Conservation (phyloP, 225 moss, liverwort and hornwort genomes). For the Asterella californica region DNA sequence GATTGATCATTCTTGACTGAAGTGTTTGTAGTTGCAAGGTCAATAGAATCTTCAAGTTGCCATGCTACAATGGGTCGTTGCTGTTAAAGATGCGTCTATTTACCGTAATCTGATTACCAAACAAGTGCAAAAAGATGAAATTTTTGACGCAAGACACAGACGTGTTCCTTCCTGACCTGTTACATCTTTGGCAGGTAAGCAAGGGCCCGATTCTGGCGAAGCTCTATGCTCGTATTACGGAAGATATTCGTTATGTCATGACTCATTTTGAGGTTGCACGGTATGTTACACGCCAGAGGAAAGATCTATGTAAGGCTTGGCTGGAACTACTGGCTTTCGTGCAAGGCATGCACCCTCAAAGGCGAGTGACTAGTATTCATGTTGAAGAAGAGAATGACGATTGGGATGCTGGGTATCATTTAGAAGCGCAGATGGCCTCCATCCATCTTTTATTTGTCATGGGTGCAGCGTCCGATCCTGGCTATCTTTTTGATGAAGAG, state of each 20-base stretch:
- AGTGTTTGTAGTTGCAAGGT: background rate
- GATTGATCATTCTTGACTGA: background rate
- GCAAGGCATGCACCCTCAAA: constrained; percentile 86
- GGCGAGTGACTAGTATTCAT: constrained; percentile 65
- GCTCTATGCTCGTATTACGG: constrained; percentile 57
- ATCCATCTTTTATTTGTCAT: constrained; percentile 75
- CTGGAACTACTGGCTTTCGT: constrained; percentile 77
- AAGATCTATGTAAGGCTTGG: constrained; percentile 74
- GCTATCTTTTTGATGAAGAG: constrained; percentile 36
- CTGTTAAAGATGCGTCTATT: too few species aligned
- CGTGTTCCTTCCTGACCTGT: background rate
- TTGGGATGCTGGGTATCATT: constrained; percentile 63
- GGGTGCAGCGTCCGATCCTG: constrained; percentile 62
- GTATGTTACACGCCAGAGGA: constrained; percentile 64
- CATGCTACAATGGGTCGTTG: background rate
- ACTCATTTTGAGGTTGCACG: constrained; percentile 80
- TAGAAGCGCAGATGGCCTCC: constrained; percentile 70
- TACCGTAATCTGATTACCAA: background rate
- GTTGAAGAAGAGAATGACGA: constrained; percentile 85
- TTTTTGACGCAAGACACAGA: background rate
- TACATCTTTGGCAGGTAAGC: constrained; percentile 51
- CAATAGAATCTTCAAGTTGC: background rate
- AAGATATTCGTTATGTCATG: constrained; percentile 90
- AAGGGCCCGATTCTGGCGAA: constrained; percentile 59
- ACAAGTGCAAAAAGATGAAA: background rate